phyloP scores from a whole-genome alignment of 2,329 filamentous ascomycete species.

The Eutypa lata region DNA sequence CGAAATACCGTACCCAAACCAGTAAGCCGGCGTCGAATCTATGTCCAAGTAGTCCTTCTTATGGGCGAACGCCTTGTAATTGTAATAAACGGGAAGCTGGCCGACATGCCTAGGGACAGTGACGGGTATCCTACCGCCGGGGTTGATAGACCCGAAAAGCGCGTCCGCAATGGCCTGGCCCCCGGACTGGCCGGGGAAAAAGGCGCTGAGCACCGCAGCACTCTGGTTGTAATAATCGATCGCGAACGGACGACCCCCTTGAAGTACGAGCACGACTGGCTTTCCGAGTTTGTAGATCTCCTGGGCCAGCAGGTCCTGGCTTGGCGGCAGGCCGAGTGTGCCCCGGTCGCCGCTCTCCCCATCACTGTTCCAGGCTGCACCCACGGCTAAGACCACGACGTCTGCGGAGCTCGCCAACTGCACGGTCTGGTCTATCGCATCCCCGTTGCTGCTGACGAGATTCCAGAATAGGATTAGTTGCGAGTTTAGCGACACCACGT shows the following conservation, averaged over 20 bases:
- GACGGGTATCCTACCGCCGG: slow-evolving; percentile 31
- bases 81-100: slow-evolving; percentile 34
- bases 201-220: slow-evolving; percentile 36
- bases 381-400: slow-evolving; percentile 36
- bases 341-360: slow-evolving; percentile 40
- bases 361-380: slow-evolving; percentile 43
- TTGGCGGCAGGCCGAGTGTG: slow-evolving; percentile 32
- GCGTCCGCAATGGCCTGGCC: slow-evolving; percentile 33
- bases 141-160: slow-evolving; percentile 30
- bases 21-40: slow-evolving; percentile 27
- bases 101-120: slow-evolving; percentile 32
- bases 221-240: slow-evolving; percentile 37
- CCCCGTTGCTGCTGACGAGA: slow-evolving; percentile 33
- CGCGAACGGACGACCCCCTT: slow-evolving; percentile 39
- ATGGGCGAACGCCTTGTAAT: slow-evolving; percentile 28
- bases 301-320: slow-evolving; percentile 34
- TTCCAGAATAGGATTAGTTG: slow-evolving; percentile 44
- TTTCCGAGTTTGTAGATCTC: slow-evolving; percentile 36
- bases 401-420: slow-evolving; percentile 33
- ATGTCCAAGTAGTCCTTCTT: slow-evolving; percentile 28
- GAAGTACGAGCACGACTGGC: slow-evolving; percentile 38
- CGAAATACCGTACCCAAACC: slow-evolving; percentile 34
- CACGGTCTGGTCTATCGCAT: slow-evolving; percentile 30
- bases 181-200: slow-evolving; percentile 32
- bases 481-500: slow-evolving; percentile 37